Percentiles rank a stretch among this genome's conserved stretches.
These are phyloP conservation scores for Durotheca rogersii DNA, from an alignment of 495 filamentous ascomycete genomes.

Conservation along the genomic window DNA sequence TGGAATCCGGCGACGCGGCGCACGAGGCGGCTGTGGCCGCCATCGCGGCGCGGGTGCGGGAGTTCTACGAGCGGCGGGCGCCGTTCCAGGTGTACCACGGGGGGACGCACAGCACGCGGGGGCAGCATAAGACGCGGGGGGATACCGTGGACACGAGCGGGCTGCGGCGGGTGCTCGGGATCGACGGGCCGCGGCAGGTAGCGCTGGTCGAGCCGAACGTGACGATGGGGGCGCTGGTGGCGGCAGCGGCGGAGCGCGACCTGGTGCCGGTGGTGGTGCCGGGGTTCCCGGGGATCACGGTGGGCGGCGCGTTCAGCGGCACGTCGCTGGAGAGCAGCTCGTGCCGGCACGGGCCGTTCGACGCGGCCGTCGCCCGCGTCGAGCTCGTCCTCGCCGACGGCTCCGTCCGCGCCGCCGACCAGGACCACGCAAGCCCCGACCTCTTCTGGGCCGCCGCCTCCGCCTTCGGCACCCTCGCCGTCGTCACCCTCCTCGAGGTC, in stretches of 20 bases:
- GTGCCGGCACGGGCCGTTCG: constrained; percentile 62
- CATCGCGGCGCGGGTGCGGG: constrained; percentile 47
- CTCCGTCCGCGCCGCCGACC: constrained; percentile 43
- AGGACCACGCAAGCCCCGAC: constrained; percentile 46
- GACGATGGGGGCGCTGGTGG: constrained; percentile 60
- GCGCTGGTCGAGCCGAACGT: constrained; percentile 66
- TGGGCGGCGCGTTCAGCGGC: constrained; percentile 62
- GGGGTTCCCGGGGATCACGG: constrained; percentile 68
- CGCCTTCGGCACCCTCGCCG: constrained; percentile 59
- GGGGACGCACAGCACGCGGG: constrained; percentile 71
- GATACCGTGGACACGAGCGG: constrained; percentile 56
- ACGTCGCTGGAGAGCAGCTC: constrained; percentile 61
- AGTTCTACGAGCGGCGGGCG: constrained; percentile 54
- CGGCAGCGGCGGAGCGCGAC: constrained; percentile 49
- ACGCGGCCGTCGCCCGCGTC: constrained; percentile 54
- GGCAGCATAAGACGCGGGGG: constrained; percentile 37
- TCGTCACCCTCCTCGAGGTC: constrained; percentile 59
- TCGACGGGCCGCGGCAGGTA: constrained; percentile 47
- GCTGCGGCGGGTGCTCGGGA: constrained; percentile 54
- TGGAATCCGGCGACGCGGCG: constrained; percentile 40
- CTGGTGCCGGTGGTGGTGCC: constrained; percentile 61
- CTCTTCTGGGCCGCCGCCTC: constrained; percentile 60
- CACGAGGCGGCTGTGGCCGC: constrained; percentile 46
- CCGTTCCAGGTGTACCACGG: constrained; percentile 73
- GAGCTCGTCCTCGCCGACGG: constrained; percentile 62